phyloP scores from a whole-genome alignment of 257 asterid genomes.

The Solanum commersonii region DNA sequence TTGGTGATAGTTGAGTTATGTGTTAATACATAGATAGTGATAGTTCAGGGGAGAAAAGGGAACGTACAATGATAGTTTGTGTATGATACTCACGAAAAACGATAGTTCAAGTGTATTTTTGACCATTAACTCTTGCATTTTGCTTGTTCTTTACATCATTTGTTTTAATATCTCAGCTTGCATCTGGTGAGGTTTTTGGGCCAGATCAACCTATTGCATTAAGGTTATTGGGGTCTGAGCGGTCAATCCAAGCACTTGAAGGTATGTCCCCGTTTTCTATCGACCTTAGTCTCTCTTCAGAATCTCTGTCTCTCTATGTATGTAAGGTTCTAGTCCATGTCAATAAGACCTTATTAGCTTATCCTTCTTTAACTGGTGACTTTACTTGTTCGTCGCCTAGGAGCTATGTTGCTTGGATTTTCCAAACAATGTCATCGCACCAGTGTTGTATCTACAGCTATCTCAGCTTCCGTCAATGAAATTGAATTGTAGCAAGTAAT shows the following conservation, averaged over 20 bases:
- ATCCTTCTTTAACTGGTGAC: neutral
- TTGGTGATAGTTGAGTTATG: neutral
- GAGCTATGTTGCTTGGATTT: neutral
- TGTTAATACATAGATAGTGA: neutral
- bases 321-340: neutral
- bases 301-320: neutral
- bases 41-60: neutral
- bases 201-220: constrained; percentile 86
- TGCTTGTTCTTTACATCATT: neutral
- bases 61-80: neutral
- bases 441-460: neutral
- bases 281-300: neutral
- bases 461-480: neutral
- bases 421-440: neutral
- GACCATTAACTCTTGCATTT: neutral
- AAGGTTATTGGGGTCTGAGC: constrained; percentile 78
- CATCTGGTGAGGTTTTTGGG: constrained; percentile 91
- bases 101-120: neutral
- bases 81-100: neutral
- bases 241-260: constrained; percentile 93
- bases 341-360: neutral
- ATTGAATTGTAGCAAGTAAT: neutral
- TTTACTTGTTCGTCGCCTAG: neutral
- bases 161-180: constrained; percentile 39
- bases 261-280: constrained; percentile 24